Percentiles rank a stretch among this genome's conserved stretches.
Evolutionary conservation across 345 rosid species (phyloP).

Genomic region (Salix purpurea): DNA sequence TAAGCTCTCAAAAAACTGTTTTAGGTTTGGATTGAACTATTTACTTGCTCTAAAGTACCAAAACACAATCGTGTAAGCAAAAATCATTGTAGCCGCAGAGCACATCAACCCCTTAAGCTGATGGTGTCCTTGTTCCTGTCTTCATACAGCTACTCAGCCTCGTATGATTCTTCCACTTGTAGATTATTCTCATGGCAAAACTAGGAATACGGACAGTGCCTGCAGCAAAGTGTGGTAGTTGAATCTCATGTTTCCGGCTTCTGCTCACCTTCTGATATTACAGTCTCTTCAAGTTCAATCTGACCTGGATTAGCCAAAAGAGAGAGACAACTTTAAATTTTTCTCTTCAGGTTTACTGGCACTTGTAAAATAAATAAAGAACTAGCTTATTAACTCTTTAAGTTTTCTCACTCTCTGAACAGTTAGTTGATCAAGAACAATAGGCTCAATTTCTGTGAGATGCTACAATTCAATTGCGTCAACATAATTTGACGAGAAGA

Average conservation of each 20-base stretch:
- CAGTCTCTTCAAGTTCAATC: conserved; percentile 63
- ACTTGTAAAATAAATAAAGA: background rate
- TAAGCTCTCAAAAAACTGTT: conserved; percentile 5
- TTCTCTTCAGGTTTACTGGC: background rate
- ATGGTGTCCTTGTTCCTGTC: conserved; percentile 25
- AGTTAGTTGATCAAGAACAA: background rate
- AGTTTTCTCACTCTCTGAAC: background rate
- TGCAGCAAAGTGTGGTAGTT: background rate
- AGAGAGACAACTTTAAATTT: background rate
- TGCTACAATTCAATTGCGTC: background rate
- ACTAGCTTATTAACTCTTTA: background rate
- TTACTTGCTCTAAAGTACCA: conserved; percentile 26
- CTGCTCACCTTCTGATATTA: conserved; percentile 45
- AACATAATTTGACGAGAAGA: background rate
- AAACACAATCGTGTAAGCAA: conserved; percentile 1
- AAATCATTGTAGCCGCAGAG: conserved; percentile 11
- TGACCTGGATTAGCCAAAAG: conserved; percentile 42
- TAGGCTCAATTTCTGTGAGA: background rate
- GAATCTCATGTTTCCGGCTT: conserved; percentile 38
- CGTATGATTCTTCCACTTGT: conserved; percentile 1
- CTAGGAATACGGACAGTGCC: background rate
- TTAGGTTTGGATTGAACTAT: conserved; percentile 15
- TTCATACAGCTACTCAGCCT: conserved; percentile 10
- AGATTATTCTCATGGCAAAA: conserved; percentile 11
- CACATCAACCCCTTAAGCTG: conserved; percentile 9